Percentiles rank a stretch among this genome's conserved stretches.
Evolutionary conservation across 345 rosid genomes (phyloP).

Genomic region (Populus nigra): DNA sequence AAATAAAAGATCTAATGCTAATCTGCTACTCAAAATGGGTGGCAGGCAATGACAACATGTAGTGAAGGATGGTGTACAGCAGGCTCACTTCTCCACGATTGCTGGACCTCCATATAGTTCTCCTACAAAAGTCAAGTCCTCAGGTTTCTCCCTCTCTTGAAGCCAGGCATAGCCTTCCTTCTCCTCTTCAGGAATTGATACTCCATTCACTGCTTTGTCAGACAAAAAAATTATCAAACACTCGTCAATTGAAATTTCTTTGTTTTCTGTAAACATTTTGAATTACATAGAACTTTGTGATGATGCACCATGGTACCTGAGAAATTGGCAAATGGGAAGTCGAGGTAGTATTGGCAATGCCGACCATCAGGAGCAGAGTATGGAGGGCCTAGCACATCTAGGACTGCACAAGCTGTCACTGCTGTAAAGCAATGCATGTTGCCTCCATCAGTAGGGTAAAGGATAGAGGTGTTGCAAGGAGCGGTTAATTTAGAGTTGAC

Average conservation of each 20-base stretch:
- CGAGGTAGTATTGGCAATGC: constrained; percentile 68
- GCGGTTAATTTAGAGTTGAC: constrained; percentile 60
- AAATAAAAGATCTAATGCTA: constrained; percentile 9
- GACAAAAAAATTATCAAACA: not conserved
- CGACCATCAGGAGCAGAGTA: constrained; percentile 73
- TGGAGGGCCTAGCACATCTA: constrained; percentile 93
- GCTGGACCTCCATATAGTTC: constrained; percentile 34
- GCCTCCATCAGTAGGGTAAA: constrained; percentile 91
- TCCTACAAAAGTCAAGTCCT: constrained; percentile 49
- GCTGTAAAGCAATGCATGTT: constrained; percentile 96
- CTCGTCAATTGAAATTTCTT: not conserved
- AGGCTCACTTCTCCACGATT: constrained; percentile 12
- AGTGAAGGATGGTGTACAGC: not conserved
- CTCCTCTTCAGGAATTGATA: constrained; percentile 50
- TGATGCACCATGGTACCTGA: constrained; percentile 43
- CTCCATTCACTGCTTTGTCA: constrained; percentile 36
- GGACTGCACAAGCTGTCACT: constrained; percentile 77
- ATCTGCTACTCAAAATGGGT: not conserved
- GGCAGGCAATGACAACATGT: not conserved
- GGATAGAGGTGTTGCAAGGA: constrained; percentile 73
- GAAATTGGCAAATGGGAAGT: constrained; percentile 46
- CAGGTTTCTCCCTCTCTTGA: constrained; percentile 55
- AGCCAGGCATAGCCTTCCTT: constrained; percentile 66
- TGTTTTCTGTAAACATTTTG: not conserved
- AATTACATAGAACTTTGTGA: not conserved